These are phyloP conservation scores for Schwanniomyces vanrijiae DNA, from an alignment of 805 yeast species.

Conservation along the genomic window DNA sequence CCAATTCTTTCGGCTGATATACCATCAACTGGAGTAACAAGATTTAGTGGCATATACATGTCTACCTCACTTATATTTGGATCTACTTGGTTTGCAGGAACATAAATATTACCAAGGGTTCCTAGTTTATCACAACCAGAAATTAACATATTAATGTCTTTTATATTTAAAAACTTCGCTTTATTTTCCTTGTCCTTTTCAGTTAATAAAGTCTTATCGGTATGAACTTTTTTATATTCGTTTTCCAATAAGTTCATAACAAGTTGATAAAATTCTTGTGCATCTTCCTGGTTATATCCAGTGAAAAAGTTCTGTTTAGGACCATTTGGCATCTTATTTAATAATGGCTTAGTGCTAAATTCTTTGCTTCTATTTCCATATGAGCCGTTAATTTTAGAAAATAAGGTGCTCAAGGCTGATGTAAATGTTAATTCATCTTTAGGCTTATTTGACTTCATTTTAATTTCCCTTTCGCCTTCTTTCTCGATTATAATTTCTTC, in stretches of 20 bases:
- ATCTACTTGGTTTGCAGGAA: conserved; percentile 76
- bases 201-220: conserved; percentile 18
- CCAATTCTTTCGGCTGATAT: conserved; percentile 85
- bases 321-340: conserved; percentile 72
- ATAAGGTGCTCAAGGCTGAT: conserved; percentile 48
- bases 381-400: conserved; percentile 59
- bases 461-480: conserved; percentile 10
- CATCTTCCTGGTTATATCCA: conserved; percentile 94
- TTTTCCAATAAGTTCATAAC: conserved; percentile 66
- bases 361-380: conserved; percentile 53
- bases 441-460: conserved; percentile 18
- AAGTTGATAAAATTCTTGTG: conserved; percentile 91
- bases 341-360: conserved; percentile 58
- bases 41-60: conserved; percentile 51
- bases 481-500: conserved; percentile 27
- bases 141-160: conserved; percentile 24
- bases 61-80: conserved; percentile 53
- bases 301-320: conserved; percentile 74
- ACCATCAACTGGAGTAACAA: conserved; percentile 92
- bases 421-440: conserved; percentile 46
- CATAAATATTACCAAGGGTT: conserved; percentile 60
- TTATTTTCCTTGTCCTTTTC: conserved; percentile 20
- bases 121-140: conserved; percentile 50
- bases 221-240: conserved; percentile 41
- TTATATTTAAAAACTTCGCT: conserved; percentile 19